A percentile compares a stretch with the other conserved stretches of the same genome.
Evolutionary conservation across 2,329 filamentous ascomycete species (phyloP).

Genomic region (Xylaria sp.): DNA sequence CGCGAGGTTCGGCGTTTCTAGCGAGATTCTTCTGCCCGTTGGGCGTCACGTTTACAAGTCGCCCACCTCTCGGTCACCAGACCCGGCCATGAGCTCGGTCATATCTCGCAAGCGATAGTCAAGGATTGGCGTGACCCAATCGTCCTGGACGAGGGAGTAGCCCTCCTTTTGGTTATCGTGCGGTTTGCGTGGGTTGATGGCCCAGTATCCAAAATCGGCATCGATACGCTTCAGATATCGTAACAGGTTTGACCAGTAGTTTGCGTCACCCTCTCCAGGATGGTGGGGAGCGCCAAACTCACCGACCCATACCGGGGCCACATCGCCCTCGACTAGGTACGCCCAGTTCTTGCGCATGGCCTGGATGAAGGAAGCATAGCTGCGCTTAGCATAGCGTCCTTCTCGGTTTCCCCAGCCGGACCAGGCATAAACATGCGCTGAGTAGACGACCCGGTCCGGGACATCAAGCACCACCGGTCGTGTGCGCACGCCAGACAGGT

Average conservation of each 20-base stretch:
- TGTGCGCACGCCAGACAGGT: conserved; percentile 65
- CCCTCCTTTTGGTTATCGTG: conserved; percentile 66
- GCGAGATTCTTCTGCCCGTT: not conserved
- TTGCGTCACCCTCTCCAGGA: conserved; percentile 66
- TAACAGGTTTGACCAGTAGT: conserved; percentile 74
- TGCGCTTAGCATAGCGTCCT: conserved; percentile 69
- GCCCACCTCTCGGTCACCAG: conserved; percentile 1
- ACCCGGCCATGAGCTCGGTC: conserved; percentile 61
- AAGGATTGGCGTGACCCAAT: conserved; percentile 71
- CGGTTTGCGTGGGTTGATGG: conserved; percentile 73
- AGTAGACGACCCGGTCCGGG: conserved; percentile 70
- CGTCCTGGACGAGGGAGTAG: conserved; percentile 71
- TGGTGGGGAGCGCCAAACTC: conserved; percentile 70
- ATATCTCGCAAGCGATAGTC: conserved; percentile 73
- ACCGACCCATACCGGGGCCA: conserved; percentile 74
- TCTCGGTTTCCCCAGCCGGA: conserved; percentile 73
- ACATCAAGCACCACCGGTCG: conserved; percentile 69
- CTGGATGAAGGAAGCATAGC: conserved; percentile 70
- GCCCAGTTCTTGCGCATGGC: conserved; percentile 75
- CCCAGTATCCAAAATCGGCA: conserved; percentile 77
- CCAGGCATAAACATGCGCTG: conserved; percentile 75
- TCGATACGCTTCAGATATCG: conserved; percentile 67
- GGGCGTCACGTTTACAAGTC: conserved; percentile 6
- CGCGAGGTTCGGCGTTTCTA: not conserved
- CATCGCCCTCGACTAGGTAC: conserved; percentile 67